Evolutionary conservation across 2,329 filamentous ascomycete species (phyloP).

Genomic region (Emericellopsis atlantica): DNA sequence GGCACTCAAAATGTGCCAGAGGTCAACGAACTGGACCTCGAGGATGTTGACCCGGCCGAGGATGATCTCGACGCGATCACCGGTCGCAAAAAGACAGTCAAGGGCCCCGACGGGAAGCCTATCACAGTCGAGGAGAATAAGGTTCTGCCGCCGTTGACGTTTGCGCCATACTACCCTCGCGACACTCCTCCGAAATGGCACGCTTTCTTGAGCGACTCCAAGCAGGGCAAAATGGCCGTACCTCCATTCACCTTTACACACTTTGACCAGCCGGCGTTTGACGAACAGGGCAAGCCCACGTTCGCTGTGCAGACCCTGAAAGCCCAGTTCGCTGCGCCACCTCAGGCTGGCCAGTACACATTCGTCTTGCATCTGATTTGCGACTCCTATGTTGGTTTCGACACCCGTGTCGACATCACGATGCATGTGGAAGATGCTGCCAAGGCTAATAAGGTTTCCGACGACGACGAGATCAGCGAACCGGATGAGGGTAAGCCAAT

Average conservation of each 20-base stretch:
- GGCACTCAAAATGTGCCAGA: slow-evolving; percentile 63
- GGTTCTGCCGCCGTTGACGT: slow-evolving; percentile 71
- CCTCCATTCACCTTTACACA: slow-evolving; percentile 90
- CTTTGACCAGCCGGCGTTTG: slow-evolving; percentile 82
- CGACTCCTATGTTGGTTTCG: slow-evolving; percentile 90
- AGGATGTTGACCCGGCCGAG: slow-evolving; percentile 86
- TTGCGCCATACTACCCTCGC: slow-evolving; percentile 81
- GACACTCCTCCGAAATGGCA: slow-evolving; percentile 89
- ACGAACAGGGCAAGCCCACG: slow-evolving; percentile 70
- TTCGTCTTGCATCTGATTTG: slow-evolving; percentile 92
- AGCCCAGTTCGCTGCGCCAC: slow-evolving; percentile 91
- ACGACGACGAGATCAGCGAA: slow-evolving; percentile 93
- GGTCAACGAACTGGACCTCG: slow-evolving; percentile 64
- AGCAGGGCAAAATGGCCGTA: slow-evolving; percentile 91
- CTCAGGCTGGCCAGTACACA: slow-evolving; percentile 82
- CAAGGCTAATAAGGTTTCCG: slow-evolving; percentile 68
- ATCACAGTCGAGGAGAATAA: slow-evolving; percentile 46
- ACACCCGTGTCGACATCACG: slow-evolving; percentile 82
- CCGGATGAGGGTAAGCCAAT: slow-evolving; percentile 79
- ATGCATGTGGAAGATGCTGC: slow-evolving; percentile 80
- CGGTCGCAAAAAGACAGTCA: slow-evolving; percentile 57
- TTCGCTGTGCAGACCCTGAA: slow-evolving; percentile 94
- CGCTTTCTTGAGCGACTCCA: slow-evolving; percentile 85
- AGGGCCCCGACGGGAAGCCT: slow-evolving; percentile 45
- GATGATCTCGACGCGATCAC: slow-evolving; percentile 79